Evolutionary conservation across 176 grass and related monocot species (phyloP).

Genomic region (Musa troglodytarum): DNA sequence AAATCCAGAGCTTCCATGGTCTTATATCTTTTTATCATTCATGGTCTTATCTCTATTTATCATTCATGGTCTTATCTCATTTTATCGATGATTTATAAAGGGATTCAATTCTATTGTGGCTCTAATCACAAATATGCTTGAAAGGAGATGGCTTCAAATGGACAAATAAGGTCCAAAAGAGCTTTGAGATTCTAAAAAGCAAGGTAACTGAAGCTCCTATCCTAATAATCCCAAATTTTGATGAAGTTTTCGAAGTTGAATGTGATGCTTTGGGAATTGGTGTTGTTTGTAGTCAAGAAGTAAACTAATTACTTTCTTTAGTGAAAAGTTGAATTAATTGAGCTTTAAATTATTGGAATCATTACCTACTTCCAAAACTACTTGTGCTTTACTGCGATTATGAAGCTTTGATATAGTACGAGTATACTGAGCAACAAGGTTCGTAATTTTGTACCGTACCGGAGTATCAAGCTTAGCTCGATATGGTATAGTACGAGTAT

Average conservation of each 20-base stretch:
- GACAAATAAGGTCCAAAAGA: background rate
- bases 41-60: background rate
- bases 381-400: background rate
- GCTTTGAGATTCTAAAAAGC: background rate
- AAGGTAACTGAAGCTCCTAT: background rate
- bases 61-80: background rate
- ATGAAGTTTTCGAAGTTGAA: background rate
- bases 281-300: background rate
- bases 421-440: too few relatives aligned
- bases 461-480: too few relatives aligned
- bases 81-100: background rate
- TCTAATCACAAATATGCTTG: background rate
- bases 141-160: background rate
- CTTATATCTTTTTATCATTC: background rate
- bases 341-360: background rate
- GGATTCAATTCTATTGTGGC: background rate
- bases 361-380: background rate
- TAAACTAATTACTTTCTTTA: background rate
- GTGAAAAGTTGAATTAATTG: background rate
- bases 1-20: background rate
- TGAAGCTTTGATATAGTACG: background rate
- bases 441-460: too few relatives aligned
- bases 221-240: background rate
- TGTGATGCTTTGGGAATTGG: background rate
- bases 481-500: too few relatives aligned